These are phyloP conservation scores for Limonium bicolor DNA, from an alignment of 148 eudicot genomes.

Conservation along the genomic window DNA sequence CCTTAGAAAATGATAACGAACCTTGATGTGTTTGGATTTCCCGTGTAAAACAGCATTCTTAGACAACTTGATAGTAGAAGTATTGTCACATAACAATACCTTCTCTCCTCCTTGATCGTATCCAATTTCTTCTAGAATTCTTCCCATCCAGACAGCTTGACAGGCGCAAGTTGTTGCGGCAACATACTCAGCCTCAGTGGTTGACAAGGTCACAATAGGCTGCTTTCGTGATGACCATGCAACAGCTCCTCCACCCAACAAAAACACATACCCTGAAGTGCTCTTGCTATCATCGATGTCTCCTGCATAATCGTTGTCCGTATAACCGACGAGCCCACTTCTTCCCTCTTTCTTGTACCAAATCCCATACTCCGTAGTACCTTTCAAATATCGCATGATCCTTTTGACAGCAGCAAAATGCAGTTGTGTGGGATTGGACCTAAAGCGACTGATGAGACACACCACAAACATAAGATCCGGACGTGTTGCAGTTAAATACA, in stretches of 20 bases:
- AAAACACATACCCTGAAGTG: slow-evolving; percentile 5
- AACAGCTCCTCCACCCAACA: not conserved
- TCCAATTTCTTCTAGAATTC: not conserved
- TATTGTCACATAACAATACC: slow-evolving; percentile 3
- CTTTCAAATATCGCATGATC: slow-evolving; percentile 1
- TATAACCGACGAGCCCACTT: not conserved
- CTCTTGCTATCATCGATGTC: slow-evolving; percentile 1
- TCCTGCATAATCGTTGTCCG: no score
- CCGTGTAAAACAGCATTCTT: slow-evolving; percentile 5
- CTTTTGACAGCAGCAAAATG: not conserved
- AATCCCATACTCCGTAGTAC: not conserved
- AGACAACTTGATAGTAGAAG: not conserved
- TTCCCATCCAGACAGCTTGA: not conserved
- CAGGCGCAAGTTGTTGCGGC: not conserved
- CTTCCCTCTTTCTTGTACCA: not conserved
- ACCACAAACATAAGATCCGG: not conserved
- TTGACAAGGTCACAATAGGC: not conserved
- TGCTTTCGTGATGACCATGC: slow-evolving; percentile 1
- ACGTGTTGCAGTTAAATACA: slow-evolving; percentile 2
- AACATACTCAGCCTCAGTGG: not conserved
- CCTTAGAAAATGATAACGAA: slow-evolving; percentile 1
- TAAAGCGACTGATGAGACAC: not conserved
- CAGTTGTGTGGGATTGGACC: not conserved
- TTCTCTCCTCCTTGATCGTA: not conserved
- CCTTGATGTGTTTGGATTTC: not conserved